Evolutionary conservation across 2,329 filamentous ascomycete genomes (phyloP).

Genomic region (Bipolaris sorokiniana): DNA sequence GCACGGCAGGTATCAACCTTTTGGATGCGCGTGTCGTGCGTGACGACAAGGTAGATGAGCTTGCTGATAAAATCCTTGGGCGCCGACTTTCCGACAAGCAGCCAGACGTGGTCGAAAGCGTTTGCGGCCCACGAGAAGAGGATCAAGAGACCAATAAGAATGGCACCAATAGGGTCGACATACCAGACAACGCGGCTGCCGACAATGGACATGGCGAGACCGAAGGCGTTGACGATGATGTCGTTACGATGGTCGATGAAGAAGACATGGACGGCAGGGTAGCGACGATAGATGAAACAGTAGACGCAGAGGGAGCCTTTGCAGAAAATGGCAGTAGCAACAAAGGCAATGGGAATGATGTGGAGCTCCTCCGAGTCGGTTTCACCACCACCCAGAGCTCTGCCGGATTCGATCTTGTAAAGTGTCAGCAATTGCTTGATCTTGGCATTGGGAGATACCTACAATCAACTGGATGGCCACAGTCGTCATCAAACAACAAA

Average conservation of each 20-base stretch:
- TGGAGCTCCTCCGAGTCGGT: slow-evolving; percentile 55
- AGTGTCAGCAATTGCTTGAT: slow-evolving; percentile 35
- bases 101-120: slow-evolving; percentile 66
- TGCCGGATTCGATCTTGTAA: slow-evolving; percentile 60
- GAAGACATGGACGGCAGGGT: slow-evolving; percentile 63
- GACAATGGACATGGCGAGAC: slow-evolving; percentile 62
- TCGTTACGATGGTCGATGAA: slow-evolving; percentile 65
- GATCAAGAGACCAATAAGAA: slow-evolving; percentile 66
- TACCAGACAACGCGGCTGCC: slow-evolving; percentile 63
- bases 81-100: slow-evolving; percentile 67
- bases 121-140: slow-evolving; percentile 67
- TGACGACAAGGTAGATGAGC: slow-evolving; percentile 63
- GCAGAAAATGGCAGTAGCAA: slow-evolving; percentile 56
- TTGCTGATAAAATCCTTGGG: slow-evolving; percentile 63
- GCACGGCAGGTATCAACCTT: slow-evolving; percentile 67
- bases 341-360: slow-evolving; percentile 62
- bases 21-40: slow-evolving; percentile 60
- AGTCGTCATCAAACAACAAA: slow-evolving; percentile 70
- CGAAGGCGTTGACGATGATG: slow-evolving; percentile 62
- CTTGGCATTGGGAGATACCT: slow-evolving; percentile 33
- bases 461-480: slow-evolving; percentile 68
- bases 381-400: slow-evolving; percentile 56
- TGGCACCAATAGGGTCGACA: slow-evolving; percentile 66
- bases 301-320: slow-evolving; percentile 62
- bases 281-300: slow-evolving; percentile 60